These are phyloP conservation scores for Goffeauzyma gilvescens DNA, from an alignment of 768 basidiomycete species.

Conservation along the genomic window DNA sequence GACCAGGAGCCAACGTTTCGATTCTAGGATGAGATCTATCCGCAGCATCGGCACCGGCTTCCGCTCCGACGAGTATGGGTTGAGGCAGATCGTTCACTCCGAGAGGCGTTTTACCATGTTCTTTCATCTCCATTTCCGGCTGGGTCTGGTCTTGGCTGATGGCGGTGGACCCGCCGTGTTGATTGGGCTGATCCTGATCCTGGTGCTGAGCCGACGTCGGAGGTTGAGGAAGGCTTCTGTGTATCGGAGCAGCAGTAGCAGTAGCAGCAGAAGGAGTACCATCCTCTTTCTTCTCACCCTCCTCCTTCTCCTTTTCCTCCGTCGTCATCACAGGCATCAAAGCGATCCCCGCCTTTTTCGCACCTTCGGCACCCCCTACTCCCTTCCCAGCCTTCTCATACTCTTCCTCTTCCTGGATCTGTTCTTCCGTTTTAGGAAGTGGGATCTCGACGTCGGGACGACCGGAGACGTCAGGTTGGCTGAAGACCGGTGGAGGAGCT, in stretches of 20 bases:
- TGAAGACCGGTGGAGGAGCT: no score
- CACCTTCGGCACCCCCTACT: slow-evolving; percentile 23
- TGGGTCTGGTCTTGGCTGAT: no score
- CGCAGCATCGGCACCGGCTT: slow-evolving; percentile 8
- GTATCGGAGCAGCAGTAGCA: no score
- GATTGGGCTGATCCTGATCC: not conserved
- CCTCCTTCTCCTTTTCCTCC: not conserved
- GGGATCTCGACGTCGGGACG: no score
- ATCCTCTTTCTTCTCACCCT: slow-evolving; percentile 1
- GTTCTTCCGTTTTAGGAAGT: slow-evolving; percentile 23
- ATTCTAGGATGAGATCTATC: slow-evolving; percentile 9
- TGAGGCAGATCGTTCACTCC: not conserved
- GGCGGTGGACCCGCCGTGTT: no score
- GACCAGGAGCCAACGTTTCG: no score
- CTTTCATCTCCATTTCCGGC: not conserved
- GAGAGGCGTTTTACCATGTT: no score
- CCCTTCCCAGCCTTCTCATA: slow-evolving; percentile 19
- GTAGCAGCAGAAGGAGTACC: no score
- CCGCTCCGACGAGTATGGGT: slow-evolving; percentile 10
- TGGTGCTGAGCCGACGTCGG: no score
- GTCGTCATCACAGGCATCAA: slow-evolving; percentile 12
- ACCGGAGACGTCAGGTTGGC: no score
- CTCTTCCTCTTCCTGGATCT: slow-evolving; percentile 14
- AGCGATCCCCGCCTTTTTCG: slow-evolving; percentile 28
- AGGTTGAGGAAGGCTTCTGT: no score